Base-by-base conservation (phyloP, 2,329 filamentous ascomycete species). In the Fusarium tricinctum region DNA sequence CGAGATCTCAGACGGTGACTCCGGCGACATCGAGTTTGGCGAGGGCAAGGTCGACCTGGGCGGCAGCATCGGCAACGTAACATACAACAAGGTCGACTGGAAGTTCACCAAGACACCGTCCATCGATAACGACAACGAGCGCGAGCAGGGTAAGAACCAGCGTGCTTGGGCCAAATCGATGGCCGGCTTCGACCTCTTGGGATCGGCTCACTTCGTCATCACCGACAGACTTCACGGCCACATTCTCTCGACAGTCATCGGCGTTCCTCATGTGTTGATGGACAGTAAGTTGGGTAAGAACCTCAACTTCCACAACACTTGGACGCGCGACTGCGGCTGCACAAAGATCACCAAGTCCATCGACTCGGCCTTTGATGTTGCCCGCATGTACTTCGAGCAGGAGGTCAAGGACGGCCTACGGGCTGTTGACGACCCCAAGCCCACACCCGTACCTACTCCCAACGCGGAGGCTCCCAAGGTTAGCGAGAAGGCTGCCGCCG, bases 301-400 rank as follows among this genome's bases (percentile, higher is more conserved):
- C 66, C 70, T 74, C 66, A 74, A 74, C 63, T 74, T 74, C 63
- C 72, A 74, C 61, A 74, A 74, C 63, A 74, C 72, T 8, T 74
- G 72, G 72, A 74, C 72, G 20, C 63, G 71, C 19, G 72, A 74
- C 40, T 74, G 72, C 50, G 61, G 44, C 17, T 74, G 72, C 53
- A 74, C 72, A 3, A 68, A 65, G n/a, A 71, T 74, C 22, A 70
- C 72, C 3, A 62, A 61, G 54, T 71, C 56, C 60, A 74, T 74
- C 28, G 39, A 59, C 22, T 60, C 72, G 8, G 72, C 72, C 15
- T 59, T 72, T 12, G 68, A 71, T 10, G 71, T 74, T 22, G 70
- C 71, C 17, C 67, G 67, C 32, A 60, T 70, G 63, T 70, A 47
- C 50, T 70, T 70, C 33, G 67, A 70, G 44, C 43, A 64, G 23